These are phyloP conservation scores for Globisporangium alternatum DNA, from an alignment of 352 stramenopile genomes.

Conservation along the genomic window DNA sequence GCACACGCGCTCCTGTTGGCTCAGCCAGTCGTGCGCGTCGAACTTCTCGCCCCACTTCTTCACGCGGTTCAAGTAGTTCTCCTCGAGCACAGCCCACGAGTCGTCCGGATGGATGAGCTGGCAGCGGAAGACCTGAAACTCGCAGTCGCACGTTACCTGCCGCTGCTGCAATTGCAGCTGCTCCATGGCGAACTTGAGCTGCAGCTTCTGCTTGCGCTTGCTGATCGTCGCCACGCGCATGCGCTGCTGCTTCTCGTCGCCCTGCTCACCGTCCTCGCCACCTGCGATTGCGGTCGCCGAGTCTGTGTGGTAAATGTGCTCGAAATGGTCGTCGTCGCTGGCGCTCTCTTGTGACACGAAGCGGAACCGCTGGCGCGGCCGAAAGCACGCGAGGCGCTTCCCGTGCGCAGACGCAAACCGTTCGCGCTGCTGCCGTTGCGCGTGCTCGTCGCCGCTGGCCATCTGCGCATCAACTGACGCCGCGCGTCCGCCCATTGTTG, in stretches of 20 bases:
- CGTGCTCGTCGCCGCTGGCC: not conserved
- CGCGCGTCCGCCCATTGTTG: constrained; percentile 3
- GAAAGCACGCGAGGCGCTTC: constrained; percentile 58
- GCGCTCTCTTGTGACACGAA: constrained; percentile 8
- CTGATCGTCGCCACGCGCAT: constrained; percentile 1
- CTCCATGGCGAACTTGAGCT: constrained; percentile 8
- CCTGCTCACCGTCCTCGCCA: not conserved
- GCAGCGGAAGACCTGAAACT: constrained; percentile 45
- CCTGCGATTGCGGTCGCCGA: not conserved
- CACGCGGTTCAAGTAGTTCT: constrained; percentile 28
- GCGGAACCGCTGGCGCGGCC: constrained; percentile 51
- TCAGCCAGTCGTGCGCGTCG: constrained; percentile 42
- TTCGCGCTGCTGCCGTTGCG: not conserved
- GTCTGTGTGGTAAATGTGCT: constrained; percentile 15
- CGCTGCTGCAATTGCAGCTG: constrained; percentile 14
- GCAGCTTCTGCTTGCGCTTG: constrained; percentile 10
- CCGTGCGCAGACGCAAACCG: constrained; percentile 30
- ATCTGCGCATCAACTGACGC: not conserved
- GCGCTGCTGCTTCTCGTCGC: not conserved
- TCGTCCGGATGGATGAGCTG: constrained; percentile 23
- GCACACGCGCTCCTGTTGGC: constrained; percentile 38
- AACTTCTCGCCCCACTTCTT: constrained; percentile 65
- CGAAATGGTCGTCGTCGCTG: constrained; percentile 5
- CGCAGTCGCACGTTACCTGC: constrained; percentile 39
- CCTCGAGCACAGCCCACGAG: constrained; percentile 24